Evolutionary conservation across 2,329 filamentous ascomycete species (phyloP), one percentile per base, ranked within the genome.

Genomic region (Claviceps africana): DNA sequence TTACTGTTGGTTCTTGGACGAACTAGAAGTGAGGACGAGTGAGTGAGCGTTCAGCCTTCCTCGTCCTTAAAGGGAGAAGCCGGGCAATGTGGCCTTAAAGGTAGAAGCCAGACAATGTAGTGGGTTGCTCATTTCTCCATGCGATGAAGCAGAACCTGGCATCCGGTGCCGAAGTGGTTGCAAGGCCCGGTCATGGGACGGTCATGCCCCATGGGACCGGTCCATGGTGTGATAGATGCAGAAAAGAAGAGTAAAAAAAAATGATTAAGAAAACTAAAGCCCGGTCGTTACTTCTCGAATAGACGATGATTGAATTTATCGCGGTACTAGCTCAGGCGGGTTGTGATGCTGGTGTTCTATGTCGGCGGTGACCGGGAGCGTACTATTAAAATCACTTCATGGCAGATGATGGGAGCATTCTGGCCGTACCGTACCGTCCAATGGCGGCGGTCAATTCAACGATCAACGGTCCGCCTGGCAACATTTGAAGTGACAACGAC

Each of bases 291-390:
- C 42, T 53, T 47, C 47, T 40, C 58, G 53, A 61, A 65, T 76
- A 76, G 74, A 75, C 53, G 72, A 70, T 73, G 61, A 59, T 74
- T 73, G 74, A 77, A 76, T 74, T 72, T 74, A 74, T 48, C 47
- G 35, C 21, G 10, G 39, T 43, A 43, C 11, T 21, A 13, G 40
- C 22, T 22, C 15, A 7, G 19, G 13, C 4, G 13, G 40, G 22
- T 22, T 22, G 19, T 13, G 40, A 43, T 19, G 13, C 19, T 43
- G 19, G 9, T 21, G 40, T 43, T 43, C 22, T 19, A 22, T 43
- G 11, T 43, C 7, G 40, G 21, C 40, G 22, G 21, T 22, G 21
- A 13, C 40, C 2, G 9, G 13, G 33, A 15, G 9, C 13, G 33
- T 35, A 11, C 4, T 11, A 9, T 11, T 8, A 33, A 9, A 11